Conservation (phyloP, 495 filamentous ascomycete species). For the Neohortaea acidophila region DNA sequence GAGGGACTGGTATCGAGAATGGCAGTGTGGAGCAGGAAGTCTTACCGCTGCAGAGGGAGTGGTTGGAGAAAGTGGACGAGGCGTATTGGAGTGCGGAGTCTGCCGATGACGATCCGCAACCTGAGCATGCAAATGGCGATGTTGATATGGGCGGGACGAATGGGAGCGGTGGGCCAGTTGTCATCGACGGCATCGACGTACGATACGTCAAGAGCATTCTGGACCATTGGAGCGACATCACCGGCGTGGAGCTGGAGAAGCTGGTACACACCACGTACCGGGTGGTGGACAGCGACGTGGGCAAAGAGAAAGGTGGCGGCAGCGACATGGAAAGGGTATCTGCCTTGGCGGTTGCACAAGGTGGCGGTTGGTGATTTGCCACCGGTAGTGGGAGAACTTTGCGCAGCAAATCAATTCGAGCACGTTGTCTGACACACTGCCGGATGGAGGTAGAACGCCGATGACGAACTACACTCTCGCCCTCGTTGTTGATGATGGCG, state of each 20-base stretch:
- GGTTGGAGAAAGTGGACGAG: slow-evolving; percentile 78
- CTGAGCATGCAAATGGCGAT: slow-evolving; percentile 13
- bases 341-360: slow-evolving; percentile 81
- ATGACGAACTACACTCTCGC: too few species aligned
- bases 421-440: too few species aligned
- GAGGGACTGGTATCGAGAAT: slow-evolving; percentile 19
- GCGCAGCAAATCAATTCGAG: too few species aligned
- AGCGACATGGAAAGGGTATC: slow-evolving; percentile 67
- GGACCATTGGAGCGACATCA: slow-evolving; percentile 54
- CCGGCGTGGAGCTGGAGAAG: slow-evolving; percentile 52
- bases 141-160: slow-evolving; percentile 1
- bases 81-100: slow-evolving; percentile 72
- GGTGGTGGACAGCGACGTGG: slow-evolving; percentile 86
- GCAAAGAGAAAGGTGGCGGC: slow-evolving; percentile 41
- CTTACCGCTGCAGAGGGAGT: slow-evolving; percentile 63
- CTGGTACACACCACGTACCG: slow-evolving; percentile 76
- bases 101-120: slow-evolving; percentile 18
- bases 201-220: slow-evolving; percentile 39
- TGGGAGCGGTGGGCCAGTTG: neutral
- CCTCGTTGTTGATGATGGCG: too few species aligned
- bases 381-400: too few species aligned
- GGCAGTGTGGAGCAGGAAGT: slow-evolving; percentile 24
- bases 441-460: too few species aligned
- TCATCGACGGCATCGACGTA: slow-evolving; percentile 38
- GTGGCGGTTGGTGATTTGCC: slow-evolving; percentile 70